These are phyloP conservation scores for Neurospora sp. DNA, from an alignment of 495 filamentous ascomycete species.

Conservation along the genomic window DNA sequence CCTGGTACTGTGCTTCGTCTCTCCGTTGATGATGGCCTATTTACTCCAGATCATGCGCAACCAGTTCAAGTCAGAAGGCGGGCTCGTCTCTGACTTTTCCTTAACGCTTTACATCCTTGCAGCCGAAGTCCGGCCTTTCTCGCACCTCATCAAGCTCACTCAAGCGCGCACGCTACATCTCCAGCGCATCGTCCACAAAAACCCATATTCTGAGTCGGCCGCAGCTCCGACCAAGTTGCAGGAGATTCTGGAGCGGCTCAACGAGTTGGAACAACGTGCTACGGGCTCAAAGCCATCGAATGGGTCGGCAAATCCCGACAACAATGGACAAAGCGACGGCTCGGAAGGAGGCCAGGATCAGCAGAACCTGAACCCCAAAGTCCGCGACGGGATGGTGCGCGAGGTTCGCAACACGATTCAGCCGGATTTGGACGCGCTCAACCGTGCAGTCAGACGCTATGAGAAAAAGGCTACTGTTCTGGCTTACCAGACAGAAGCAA, in stretches of 20 bases:
- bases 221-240: constrained; percentile 37
- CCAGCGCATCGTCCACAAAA: constrained; percentile 58
- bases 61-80: constrained; percentile 71
- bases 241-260: constrained; percentile 53
- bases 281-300: constrained; percentile 1
- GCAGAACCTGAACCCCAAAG: constrained; percentile 15
- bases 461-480: constrained; percentile 76
- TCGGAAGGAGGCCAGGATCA: constrained; percentile 13
- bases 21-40: constrained; percentile 67
- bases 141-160: constrained; percentile 72
- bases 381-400: constrained; percentile 29
- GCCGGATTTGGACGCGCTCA: constrained; percentile 79
- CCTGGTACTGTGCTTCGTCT: constrained; percentile 65
- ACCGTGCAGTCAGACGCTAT: constrained; percentile 83
- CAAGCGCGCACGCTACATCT: constrained; percentile 73
- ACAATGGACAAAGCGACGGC: constrained; percentile 18
- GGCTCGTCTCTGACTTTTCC: constrained; percentile 79
- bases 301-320: background rate
- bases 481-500: constrained; percentile 61
- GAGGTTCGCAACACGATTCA: constrained; percentile 58
- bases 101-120: constrained; percentile 88
- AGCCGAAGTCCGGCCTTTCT: constrained; percentile 70
- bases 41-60: constrained; percentile 65
- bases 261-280: constrained; percentile 57
- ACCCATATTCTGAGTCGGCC: constrained; percentile 31